Base-by-base conservation (phyloP, 306 rosid species). In the Vigna unguiculata region DNA sequence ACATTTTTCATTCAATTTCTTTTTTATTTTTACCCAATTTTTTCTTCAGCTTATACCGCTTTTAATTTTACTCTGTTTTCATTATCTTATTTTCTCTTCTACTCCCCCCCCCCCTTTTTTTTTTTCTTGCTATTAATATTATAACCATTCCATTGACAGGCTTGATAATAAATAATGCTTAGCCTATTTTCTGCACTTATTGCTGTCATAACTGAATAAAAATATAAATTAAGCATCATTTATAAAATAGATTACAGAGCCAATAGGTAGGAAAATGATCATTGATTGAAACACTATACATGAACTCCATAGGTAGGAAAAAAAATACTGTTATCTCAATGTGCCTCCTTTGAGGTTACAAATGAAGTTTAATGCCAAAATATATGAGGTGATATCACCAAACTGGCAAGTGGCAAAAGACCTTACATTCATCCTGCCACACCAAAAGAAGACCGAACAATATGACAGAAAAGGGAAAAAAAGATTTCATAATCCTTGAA, bases 191-290 rank as follows among this genome's bases (percentile, higher is more conserved):
- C 2, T 38, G 10, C 11, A 38, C 45, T 40, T 40, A 40, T 40
- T 40, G 12, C 45, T 40, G 9, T 40, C 9, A 40, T 40, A 40
- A 40, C 45, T 40, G 9, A 9, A 40, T 9, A 9, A 40, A 40
- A 9, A 40, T 40, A 43, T 15, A 36, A 21, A 58, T 7, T 34
- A 12, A 69, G 64, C 71, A 60, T 36, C 24, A 48, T 47, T 47
- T 16, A 22, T n/a, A 69, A 15, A 58, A 14, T 15, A 46, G 11
- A 45, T 78, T 30, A 69, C 38, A 46, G 22, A 77, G 49, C 40
- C 38, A 77, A 77, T 52, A 38, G n/a, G 15, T 65, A n/a, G n/a
- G n/a, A n/a, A 69, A 58, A 69, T 46, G 71, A 21, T 48, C 53
- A 34, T 16, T 15, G 48, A 34, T n/a, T 7, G 54, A 71, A 60